Evolutionary conservation across 2,329 filamentous ascomycete genomes (phyloP).

Genomic region (Fusarium goolgardi): DNA sequence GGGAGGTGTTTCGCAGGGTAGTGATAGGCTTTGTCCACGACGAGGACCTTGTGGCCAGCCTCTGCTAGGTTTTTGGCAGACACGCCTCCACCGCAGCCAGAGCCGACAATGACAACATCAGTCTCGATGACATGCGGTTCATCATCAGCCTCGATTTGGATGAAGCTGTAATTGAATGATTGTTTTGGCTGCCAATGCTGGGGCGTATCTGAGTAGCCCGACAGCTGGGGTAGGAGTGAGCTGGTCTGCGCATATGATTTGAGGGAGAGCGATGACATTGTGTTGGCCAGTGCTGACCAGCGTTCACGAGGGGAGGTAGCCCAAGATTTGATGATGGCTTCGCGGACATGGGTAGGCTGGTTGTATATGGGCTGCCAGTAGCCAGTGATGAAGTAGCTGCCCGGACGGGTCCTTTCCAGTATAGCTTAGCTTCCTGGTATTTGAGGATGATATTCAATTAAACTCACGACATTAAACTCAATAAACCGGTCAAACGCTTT

Average conservation of each 20-base stretch:
- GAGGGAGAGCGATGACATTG: conserved; percentile 65
- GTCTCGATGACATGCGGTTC: conserved; percentile 72
- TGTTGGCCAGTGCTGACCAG: conserved; percentile 67
- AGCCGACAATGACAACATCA: conserved; percentile 87
- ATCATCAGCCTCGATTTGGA: conserved; percentile 63
- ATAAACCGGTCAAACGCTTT: conserved; percentile 53
- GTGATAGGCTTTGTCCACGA: conserved; percentile 86
- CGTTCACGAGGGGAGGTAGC: conserved; percentile 64
- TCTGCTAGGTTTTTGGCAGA: conserved; percentile 83
- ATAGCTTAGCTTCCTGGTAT: conserved; percentile 3
- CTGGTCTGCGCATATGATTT: conserved; percentile 67
- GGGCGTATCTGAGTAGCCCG: conserved; percentile 69
- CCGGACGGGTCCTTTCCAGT: conserved; percentile 66
- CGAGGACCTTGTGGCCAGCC: conserved; percentile 78
- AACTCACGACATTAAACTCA: conserved; percentile 60
- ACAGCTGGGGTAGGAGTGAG: conserved; percentile 64
- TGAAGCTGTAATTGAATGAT: conserved; percentile 68
- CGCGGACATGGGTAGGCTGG: conserved; percentile 69
- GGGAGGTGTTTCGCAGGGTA: conserved; percentile 78
- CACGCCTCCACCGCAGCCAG: conserved; percentile 86
- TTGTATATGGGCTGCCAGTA: conserved; percentile 70
- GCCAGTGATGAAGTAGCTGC: conserved; percentile 75
- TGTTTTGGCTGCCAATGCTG: conserved; percentile 61
- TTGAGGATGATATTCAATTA: neutral
- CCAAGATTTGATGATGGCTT: conserved; percentile 73